phyloP scores from a whole-genome alignment of 176 grass and related monocot species.

The Eragrostis curvula region DNA sequence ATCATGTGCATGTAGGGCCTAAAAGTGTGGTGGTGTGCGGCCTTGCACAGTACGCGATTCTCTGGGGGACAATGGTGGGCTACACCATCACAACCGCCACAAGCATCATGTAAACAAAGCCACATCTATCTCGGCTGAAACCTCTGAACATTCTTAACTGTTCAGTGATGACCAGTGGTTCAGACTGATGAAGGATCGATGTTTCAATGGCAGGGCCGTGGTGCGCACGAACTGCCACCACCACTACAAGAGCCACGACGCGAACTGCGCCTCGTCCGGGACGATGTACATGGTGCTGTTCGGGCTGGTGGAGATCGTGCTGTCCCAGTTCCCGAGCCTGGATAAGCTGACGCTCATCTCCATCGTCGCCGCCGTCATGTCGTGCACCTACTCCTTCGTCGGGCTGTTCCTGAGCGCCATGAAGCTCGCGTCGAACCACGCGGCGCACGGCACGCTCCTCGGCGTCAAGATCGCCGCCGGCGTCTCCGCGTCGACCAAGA shows the following conservation, averaged over 20 bases:
- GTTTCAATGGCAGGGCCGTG: slow-evolving; percentile 58
- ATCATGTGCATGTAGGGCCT: slow-evolving; percentile 43
- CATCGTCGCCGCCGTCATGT: slow-evolving; percentile 80
- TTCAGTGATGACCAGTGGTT: background rate
- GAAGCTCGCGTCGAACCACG: slow-evolving; percentile 70
- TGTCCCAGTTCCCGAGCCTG: slow-evolving; percentile 86
- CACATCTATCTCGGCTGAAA: background rate
- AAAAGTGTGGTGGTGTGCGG: slow-evolving; percentile 73
- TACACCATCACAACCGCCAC: slow-evolving; percentile 96
- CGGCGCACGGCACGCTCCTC: slow-evolving; percentile 58
- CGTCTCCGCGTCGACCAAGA: slow-evolving; percentile 68
- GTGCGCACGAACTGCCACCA: slow-evolving; percentile 72
- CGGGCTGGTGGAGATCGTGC: slow-evolving; percentile 67
- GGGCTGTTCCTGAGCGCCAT: slow-evolving; percentile 63
- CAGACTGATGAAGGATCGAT: background rate
- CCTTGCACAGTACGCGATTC: slow-evolving; percentile 65
- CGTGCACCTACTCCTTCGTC: slow-evolving; percentile 80
- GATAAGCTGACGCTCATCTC: slow-evolving; percentile 90
- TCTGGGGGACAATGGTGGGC: slow-evolving; percentile 84
- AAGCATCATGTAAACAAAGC: slow-evolving; percentile 69
- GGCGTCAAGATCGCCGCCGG: slow-evolving; percentile 60
- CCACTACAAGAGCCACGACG: slow-evolving; percentile 58
- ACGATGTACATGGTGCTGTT: slow-evolving; percentile 89
- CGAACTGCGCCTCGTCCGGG: slow-evolving; percentile 69
- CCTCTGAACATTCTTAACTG: background rate